Base-by-base conservation (phyloP, 2,329 filamentous ascomycete species). In the Penicillium freii region DNA sequence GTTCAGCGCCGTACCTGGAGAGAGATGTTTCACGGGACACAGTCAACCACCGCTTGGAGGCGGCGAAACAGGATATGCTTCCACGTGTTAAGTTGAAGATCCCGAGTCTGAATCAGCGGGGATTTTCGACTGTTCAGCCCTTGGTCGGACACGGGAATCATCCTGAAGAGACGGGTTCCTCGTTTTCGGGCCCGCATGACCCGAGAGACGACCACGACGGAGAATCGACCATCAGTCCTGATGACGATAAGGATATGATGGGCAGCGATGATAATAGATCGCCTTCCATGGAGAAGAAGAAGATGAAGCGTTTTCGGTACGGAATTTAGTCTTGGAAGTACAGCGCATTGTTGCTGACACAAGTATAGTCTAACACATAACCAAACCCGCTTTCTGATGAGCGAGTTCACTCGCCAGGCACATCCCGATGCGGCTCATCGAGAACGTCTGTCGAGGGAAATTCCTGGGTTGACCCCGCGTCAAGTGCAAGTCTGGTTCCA, bases 401-500 rank as follows among this genome's bases (percentile, higher is more conserved):
- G 91, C 75, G 92, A 97, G 73, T 97, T 97, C 70, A 90, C 92
- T 56, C 92, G 94, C 67, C 92, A 97, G 72, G 91, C 92, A 25
- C 92, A 97, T 72, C 92, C 92, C 8, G 92, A 97, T 76, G 92
- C 92, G 40, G 90, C 90, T 46, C 92, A 96, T 73, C 84, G 92
- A 61, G 92, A 96, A 72, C 84, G 91, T 46, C 80, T 97, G 38
- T 93, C 92, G 4, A 82, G 89, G 62, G 91, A 97, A 72, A 97
- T 97, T 45, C 92, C 93, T 33, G 93, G 92, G 0, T 78, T 97
- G 48, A 96, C 90, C 68, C 91, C 92, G 38, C 86, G 92, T 60
- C 92, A 97, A 73, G 93, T 97, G 25, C 92, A 97, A 75, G 92
- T 97, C 49, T 97, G 92, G 93, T 97, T 97, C 76, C 92, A 97